Evolutionary conservation across 148 eudicot genomes (phyloP), one percentile per base, ranked within the genome.

Genomic region (Diospyros lotus): DNA sequence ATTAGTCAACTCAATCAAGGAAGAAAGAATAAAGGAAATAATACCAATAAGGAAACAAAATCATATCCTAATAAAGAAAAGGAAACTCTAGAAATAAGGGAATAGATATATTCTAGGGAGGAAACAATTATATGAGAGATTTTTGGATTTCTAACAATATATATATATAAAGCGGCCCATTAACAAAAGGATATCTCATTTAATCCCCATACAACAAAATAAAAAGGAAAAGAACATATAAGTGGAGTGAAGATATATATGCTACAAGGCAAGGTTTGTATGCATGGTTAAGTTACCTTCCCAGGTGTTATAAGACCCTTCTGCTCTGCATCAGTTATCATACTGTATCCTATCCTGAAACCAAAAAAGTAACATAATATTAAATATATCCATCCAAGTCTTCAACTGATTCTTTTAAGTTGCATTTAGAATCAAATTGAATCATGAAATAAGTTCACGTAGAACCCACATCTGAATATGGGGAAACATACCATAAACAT

Each of bases 261-360:
- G 18, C 44, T 28, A 48, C 13, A 48, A 45, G 39, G 58, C 2
- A 66, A 40, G 38, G 43, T 10, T 68, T 61, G 8, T 39, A 50
- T 51, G 41, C 55, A 9, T 56, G 9, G 28, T 52, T 38, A 8
- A 4, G 60, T 52, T 88, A 92, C 98, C 97, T 92, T 92, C 76
- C 98, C 97, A 15, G 97, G 89, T 73, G 91, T 90, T 70, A 95
- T 95, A 64, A 82, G 77, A 61, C 97, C 98, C 79, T 63, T 83
- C 79, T 89, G 82, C 85, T 95, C 99, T 66, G 98, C 98, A 83
- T 95, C 97, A 76, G 84, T 51, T 45, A 95, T 86, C 98, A 95
- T 95, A 84, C 97, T 92, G 82, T 86, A 86, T 58, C 98, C 97
- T 74, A 95, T 95, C 93, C 99, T 95, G 90, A 77, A 80, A 86